phyloP scores from a whole-genome alignment of 495 filamentous ascomycete species.

The Lichenothelia convexa region DNA sequence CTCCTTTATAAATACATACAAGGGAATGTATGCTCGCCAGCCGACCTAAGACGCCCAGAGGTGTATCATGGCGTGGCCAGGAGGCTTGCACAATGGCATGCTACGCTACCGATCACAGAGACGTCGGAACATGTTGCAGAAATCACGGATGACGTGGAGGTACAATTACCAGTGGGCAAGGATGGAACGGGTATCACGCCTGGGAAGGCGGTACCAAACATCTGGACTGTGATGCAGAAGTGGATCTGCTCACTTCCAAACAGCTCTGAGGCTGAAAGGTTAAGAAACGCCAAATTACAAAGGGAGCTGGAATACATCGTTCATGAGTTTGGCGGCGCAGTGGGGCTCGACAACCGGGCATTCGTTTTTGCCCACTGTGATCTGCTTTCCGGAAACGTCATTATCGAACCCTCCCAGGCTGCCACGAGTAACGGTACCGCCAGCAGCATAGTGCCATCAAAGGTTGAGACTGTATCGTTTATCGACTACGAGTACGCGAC shows the following conservation, averaged over 20 bases:
- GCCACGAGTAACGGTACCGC: constrained; percentile 7
- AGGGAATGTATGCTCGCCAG: constrained; percentile 58
- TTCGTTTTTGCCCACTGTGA: constrained; percentile 94
- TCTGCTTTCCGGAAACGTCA: constrained; percentile 86
- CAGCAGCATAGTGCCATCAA: constrained; percentile 16
- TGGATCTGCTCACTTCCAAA: constrained; percentile 80
- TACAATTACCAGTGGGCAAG: not conserved
- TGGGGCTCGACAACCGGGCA: constrained; percentile 51
- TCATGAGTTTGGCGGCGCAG: constrained; percentile 48
- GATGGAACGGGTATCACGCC: constrained; percentile 6
- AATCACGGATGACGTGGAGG: not conserved
- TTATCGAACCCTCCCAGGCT: constrained; percentile 42
- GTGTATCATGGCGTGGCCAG: constrained; percentile 73
- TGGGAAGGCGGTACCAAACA: constrained; percentile 38
- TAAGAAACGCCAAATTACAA: constrained; percentile 49
- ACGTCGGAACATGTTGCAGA: constrained; percentile 2
- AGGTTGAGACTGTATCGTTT: constrained; percentile 45
- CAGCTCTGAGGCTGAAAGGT: constrained; percentile 43
- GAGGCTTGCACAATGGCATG: constrained; percentile 84
- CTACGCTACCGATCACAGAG: constrained; percentile 37
- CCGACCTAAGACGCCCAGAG: constrained; percentile 46
- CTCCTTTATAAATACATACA: constrained; percentile 84
- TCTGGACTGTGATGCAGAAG: constrained; percentile 89
- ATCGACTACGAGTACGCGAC: constrained; percentile 93
- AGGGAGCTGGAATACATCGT: constrained; percentile 53